phyloP scores from a whole-genome alignment of 169 alveolate species.

The Plasmodium gonderi region DNA sequence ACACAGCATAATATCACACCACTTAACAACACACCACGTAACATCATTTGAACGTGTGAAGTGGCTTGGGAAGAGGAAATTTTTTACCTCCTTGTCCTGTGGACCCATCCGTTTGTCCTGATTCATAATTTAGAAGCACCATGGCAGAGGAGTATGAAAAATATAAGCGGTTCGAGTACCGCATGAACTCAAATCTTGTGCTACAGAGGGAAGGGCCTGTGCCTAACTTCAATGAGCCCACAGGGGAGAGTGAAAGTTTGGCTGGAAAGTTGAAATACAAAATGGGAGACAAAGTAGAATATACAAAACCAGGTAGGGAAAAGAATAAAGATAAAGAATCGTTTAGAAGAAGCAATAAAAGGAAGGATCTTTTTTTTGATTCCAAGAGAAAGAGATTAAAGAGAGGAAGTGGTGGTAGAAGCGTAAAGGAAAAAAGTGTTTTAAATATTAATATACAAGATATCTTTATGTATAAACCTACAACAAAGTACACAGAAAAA shows the following conservation, averaged over 20 bases:
- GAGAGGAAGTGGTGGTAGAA: constrained; percentile 74
- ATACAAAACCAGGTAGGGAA: constrained; percentile 62
- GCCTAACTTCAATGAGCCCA: constrained; percentile 90
- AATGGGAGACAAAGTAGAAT: constrained; percentile 95
- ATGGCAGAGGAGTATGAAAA: constrained; percentile 95
- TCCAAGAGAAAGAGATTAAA: constrained; percentile 24
- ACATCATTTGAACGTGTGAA: too few species aligned
- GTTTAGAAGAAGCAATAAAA: constrained; percentile 12
- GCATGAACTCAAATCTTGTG: constrained; percentile 91
- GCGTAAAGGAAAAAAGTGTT: constrained; percentile 87
- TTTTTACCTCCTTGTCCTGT: background rate
- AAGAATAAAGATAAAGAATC: constrained; percentile 11
- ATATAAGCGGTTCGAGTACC: constrained; percentile 93
- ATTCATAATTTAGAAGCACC: too few species aligned
- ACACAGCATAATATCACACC: too few species aligned
- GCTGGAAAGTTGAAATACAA: constrained; percentile 89
- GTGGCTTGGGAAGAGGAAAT: background rate
- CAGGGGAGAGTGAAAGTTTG: constrained; percentile 98
- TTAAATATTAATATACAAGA: constrained; percentile 89
- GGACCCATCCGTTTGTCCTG: background rate
- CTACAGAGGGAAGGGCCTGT: constrained; percentile 89
- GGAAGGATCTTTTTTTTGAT: constrained; percentile 76
- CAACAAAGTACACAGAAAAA: constrained; percentile 90
- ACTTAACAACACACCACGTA: too few species aligned
- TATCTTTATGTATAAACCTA: constrained; percentile 92